Evolutionary conservation across 169 alveolate genomes (phyloP).

Genomic region (Eimeria praecox): DNA sequence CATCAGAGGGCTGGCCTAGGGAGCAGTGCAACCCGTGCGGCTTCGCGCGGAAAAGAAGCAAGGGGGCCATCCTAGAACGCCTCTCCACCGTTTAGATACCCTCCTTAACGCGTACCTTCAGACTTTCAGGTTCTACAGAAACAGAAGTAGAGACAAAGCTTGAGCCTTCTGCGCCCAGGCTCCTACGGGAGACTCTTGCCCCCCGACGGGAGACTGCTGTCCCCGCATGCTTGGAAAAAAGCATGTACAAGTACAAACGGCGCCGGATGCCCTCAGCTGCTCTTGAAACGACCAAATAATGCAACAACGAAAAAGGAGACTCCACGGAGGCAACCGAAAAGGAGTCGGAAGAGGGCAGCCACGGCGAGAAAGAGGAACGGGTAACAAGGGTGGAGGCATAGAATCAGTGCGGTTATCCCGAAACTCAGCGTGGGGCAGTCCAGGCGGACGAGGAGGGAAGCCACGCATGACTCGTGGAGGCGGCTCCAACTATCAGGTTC

Average conservation of each 20-base stretch:
- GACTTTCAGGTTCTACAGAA: neutral
- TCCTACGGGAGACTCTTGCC: neutral
- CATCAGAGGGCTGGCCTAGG: neutral
- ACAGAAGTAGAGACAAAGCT: neutral
- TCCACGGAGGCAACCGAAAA: neutral
- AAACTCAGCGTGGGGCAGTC: neutral
- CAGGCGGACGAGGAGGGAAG: neutral
- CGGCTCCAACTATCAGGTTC: neutral
- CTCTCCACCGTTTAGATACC: neutral
- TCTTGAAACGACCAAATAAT: neutral
- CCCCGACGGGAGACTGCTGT: neutral
- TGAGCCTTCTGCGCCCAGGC: neutral
- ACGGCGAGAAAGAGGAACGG: neutral
- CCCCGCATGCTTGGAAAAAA: neutral
- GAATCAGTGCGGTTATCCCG: neutral
- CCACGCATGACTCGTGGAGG: neutral
- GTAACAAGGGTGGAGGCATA: neutral
- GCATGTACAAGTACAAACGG: neutral
- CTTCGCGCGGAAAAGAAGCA: neutral
- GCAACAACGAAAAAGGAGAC: neutral
- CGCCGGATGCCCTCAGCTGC: slow-evolving; percentile 5
- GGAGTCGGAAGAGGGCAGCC: neutral
- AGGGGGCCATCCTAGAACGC: neutral
- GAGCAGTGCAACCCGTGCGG: neutral
- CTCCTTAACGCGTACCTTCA: neutral